Conservation (phyloP, 805 yeast species). For the Metschnikowia shivogae region DNA sequence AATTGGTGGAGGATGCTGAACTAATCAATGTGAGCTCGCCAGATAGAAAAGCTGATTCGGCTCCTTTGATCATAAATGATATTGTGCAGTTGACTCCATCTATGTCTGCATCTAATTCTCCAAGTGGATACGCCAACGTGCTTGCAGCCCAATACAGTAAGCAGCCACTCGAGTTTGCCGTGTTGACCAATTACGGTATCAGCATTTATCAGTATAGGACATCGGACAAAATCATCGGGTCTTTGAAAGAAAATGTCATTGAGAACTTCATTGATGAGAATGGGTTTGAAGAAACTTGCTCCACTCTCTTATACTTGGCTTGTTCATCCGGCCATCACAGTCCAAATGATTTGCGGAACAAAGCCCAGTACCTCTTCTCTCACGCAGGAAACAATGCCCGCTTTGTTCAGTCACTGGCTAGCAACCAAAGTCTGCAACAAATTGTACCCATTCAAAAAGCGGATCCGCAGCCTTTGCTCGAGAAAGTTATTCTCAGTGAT, state of each 20-base stretch:
- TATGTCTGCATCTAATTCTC: slow-evolving; percentile 67
- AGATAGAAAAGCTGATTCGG: slow-evolving; percentile 15
- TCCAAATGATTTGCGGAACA: slow-evolving; percentile 46
- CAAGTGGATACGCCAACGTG: slow-evolving; percentile 79
- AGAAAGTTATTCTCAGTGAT: slow-evolving; percentile 84
- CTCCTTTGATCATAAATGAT: slow-evolving; percentile 52
- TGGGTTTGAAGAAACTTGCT: slow-evolving; percentile 87
- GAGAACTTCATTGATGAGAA: slow-evolving; percentile 69
- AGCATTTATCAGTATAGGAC: slow-evolving; percentile 73
- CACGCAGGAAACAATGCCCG: slow-evolving; percentile 53
- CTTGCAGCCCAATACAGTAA: slow-evolving; percentile 81
- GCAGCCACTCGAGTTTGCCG: slow-evolving; percentile 67
- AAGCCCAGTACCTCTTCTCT: slow-evolving; percentile 49
- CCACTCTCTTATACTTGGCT: slow-evolving; percentile 79
- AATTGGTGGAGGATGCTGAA: slow-evolving; percentile 77
- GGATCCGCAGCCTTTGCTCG: slow-evolving; percentile 43
- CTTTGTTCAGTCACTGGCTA: slow-evolving; percentile 22
- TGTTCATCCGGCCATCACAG: slow-evolving; percentile 59
- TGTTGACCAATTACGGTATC: slow-evolving; percentile 75
- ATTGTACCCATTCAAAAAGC: slow-evolving; percentile 15
- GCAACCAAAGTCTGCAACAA: slow-evolving; percentile 15
- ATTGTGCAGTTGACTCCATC: slow-evolving; percentile 67
- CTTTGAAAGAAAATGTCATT: slow-evolving; percentile 62
- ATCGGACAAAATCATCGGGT: slow-evolving; percentile 72
- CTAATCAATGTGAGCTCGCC: slow-evolving; percentile 39